A percentile compares a stretch with the other conserved stretches of the same genome.
phyloP scores from a whole-genome alignment of 129 eudicot species.

The Erigeron canadensis region DNA sequence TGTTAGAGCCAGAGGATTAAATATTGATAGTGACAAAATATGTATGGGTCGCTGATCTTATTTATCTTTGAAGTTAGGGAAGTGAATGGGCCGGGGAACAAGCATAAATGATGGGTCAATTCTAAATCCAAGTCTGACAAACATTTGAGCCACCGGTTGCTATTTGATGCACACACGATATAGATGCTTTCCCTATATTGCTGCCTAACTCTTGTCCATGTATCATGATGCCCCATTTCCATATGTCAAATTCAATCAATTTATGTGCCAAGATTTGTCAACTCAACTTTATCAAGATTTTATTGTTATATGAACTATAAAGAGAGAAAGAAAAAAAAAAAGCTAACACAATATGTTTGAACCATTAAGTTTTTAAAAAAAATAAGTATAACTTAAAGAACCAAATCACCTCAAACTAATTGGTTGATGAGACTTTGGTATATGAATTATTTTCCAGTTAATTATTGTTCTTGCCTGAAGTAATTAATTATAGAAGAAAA shows the following conservation, averaged over 20 bases:
- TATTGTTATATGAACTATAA: too few species aligned
- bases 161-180: not conserved
- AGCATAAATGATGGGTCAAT: not conserved
- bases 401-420: too few species aligned
- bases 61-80: not conserved
- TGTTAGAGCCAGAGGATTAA: too few species aligned
- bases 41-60: not conserved
- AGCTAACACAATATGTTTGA: too few species aligned
- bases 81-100: not conserved
- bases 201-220: conserved; percentile 20
- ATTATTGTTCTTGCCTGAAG: too few species aligned
- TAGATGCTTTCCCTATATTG: not conserved
- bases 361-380: too few species aligned
- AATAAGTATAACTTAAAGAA: too few species aligned
- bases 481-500: too few species aligned
- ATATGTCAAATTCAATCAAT: conserved; percentile 8
- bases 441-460: too few species aligned
- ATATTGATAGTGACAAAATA: too few species aligned
- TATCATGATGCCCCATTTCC: not conserved
- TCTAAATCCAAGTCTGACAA: not conserved
- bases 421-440: too few species aligned
- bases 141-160: not conserved
- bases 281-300: not conserved
- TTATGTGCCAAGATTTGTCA: not conserved
- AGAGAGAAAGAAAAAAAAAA: too few species aligned